phyloP scores from a whole-genome alignment of 2,329 filamentous ascomycete genomes.

The Cucurbitaria berberidis region DNA sequence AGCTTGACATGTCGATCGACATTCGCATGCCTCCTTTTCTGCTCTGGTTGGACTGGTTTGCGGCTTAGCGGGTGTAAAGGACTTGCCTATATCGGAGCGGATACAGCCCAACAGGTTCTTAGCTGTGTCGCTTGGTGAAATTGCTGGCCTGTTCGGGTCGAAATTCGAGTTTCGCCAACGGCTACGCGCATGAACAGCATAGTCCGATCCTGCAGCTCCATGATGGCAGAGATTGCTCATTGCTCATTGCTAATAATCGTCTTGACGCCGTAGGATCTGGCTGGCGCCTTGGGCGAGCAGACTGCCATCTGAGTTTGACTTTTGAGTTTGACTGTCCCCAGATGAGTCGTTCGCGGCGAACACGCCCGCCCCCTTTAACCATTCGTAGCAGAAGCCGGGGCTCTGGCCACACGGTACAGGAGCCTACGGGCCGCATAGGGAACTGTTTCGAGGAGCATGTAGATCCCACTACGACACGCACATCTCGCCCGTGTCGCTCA shows the following conservation, averaged over 20 bases:
- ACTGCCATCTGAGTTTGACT: too few relatives aligned
- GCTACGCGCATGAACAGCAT: slow-evolving; percentile 2
- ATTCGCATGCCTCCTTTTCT: slow-evolving; percentile 6
- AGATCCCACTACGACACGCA: too few relatives aligned
- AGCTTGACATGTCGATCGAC: slow-evolving; percentile 16
- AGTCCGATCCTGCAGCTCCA: slow-evolving; percentile 13
- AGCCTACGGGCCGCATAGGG: too few relatives aligned
- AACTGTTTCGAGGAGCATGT: too few relatives aligned
- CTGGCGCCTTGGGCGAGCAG: neutral
- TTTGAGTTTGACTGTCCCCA: too few relatives aligned
- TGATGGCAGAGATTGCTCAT: slow-evolving; percentile 6
- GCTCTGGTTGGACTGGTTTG: neutral
- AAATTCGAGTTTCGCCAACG: slow-evolving; percentile 3
- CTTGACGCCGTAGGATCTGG: neutral
- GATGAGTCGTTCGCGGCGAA: too few relatives aligned
- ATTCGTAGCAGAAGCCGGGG: too few relatives aligned
- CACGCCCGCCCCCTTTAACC: too few relatives aligned
- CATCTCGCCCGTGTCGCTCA: too few relatives aligned
- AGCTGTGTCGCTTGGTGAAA: slow-evolving; percentile 3
- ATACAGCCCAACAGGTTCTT: neutral
- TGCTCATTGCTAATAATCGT: too few relatives aligned
- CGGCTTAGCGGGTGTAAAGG: slow-evolving; percentile 1
- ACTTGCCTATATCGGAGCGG: slow-evolving; percentile 4
- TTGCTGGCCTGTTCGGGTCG: neutral
- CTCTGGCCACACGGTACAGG: too few relatives aligned